Conservation (phyloP, 2,329 filamentous ascomycete species). For the Colletotrichum lini region DNA sequence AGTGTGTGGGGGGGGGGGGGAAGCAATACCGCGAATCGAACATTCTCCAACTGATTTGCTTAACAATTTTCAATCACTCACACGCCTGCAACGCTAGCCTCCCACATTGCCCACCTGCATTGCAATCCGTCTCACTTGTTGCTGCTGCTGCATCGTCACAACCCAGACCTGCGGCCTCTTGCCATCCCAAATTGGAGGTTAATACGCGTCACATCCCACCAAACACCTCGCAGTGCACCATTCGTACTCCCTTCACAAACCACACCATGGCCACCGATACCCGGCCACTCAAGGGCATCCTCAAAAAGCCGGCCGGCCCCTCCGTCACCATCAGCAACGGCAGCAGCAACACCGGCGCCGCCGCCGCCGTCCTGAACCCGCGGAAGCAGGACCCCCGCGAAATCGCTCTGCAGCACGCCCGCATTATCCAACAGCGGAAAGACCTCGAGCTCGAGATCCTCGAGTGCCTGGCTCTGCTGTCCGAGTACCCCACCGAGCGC, state of each 20-base stretch:
- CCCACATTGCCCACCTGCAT: neutral
- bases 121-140: neutral
- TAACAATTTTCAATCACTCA: conserved; percentile 29
- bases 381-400: conserved; percentile 64
- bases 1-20: conserved; percentile 14
- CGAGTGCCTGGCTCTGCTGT: conserved; percentile 78
- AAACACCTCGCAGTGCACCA: neutral
- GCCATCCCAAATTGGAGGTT: neutral
- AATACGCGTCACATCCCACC: no score
- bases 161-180: neutral
- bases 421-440: conserved; percentile 86
- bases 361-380: conserved; percentile 45
- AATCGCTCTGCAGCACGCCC: conserved; percentile 86
- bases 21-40: conserved; percentile 26
- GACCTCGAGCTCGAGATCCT: conserved; percentile 82
- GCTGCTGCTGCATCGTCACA: neutral
- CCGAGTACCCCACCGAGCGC: conserved; percentile 67
- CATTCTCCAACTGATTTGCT: conserved; percentile 32
- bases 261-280: conserved; percentile 59
- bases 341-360: neutral
- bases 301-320: conserved; percentile 67
- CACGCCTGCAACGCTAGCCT: neutral
- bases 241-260: neutral
- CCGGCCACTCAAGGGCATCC: conserved; percentile 67
- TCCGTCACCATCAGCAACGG: conserved; percentile 43